These are phyloP conservation scores for Dipodascopsis uninucleata DNA, from an alignment of 805 yeast species.

Conservation along the genomic window DNA sequence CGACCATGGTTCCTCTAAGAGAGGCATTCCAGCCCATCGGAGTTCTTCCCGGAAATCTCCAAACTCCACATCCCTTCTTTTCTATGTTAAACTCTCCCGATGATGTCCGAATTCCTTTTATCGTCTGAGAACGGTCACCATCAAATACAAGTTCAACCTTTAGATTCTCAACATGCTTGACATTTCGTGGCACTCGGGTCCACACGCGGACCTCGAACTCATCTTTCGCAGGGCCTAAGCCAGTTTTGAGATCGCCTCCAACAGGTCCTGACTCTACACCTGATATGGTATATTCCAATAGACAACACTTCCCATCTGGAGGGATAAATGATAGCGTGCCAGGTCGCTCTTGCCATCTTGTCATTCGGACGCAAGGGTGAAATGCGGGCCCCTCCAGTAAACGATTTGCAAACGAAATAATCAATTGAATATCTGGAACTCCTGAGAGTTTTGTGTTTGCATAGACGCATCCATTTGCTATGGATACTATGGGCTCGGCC, in stretches of 20 bases:
- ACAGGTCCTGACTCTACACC: constrained; percentile 49
- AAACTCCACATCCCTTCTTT: constrained; percentile 53
- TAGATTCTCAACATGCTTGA: constrained; percentile 49
- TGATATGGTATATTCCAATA: constrained; percentile 44
- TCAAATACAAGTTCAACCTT: constrained; percentile 42
- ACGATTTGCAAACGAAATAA: constrained; percentile 38
- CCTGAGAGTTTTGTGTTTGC: constrained; percentile 74
- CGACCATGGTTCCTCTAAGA: constrained; percentile 56
- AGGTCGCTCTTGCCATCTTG: constrained; percentile 47
- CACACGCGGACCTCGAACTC: constrained; percentile 62
- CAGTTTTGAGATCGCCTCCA: constrained; percentile 50
- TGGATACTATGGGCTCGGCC: constrained; percentile 31
- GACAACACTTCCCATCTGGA: constrained; percentile 67
- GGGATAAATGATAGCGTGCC: constrained; percentile 68
- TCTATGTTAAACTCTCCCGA: constrained; percentile 70
- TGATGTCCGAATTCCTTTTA: constrained; percentile 61
- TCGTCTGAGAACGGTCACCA: constrained; percentile 29
- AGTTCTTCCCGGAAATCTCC: constrained; percentile 61
- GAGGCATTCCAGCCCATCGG: constrained; percentile 65
- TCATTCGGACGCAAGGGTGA: constrained; percentile 64
- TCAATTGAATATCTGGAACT: constrained; percentile 63
- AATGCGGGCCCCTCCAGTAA: constrained; percentile 47
- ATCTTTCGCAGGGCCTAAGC: constrained; percentile 49
- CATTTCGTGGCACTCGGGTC: constrained; percentile 45
- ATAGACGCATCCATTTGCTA: constrained; percentile 59